Evolutionary conservation across 768 basidiomycete genomes (phyloP), one percentile per base, ranked within the genome.

Genomic region (Dacryopinax primogenitus): DNA sequence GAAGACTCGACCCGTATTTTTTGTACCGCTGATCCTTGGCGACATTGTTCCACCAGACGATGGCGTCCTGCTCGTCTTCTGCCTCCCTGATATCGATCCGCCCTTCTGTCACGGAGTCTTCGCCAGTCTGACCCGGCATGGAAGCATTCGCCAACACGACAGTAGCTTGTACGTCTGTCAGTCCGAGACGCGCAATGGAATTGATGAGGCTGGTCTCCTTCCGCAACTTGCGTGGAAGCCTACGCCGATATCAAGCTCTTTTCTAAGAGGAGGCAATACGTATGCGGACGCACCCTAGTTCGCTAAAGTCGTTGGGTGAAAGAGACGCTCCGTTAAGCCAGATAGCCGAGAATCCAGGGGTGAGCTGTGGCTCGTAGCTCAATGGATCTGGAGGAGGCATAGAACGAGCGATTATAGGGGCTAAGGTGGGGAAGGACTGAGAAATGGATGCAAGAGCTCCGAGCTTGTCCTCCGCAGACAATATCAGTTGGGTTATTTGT

Each of bases 1-100:
- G 34, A 87, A 71, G 18, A 82, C 82, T 6, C 82, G 71, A 33
- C 73, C 77, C 75, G 66, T 87, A 87, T 63, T 83, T 84, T 51
- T 71, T 78, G 66, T 76, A 91, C 79, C 84, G 79, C 39, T 76
- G 78, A 74, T 98, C 96, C 68, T 83, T 88, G 76, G 90, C 87
- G 21, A 98, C 75, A 71, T 99, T 86, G 73, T 98, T 99, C 86
- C 87, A 89, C 84, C 90, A 98, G 0, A 86, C 72, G 37, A 94
- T 80, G 2, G 88, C 79, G 35, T 76, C 79, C 0, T 86, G 91
- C 1, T 82, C 90, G 72, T 99, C 96, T 1, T 72, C 70, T 18
- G 90, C 78, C 74, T 99, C 95, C 66, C 88, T 92, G 0, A 92
- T 87, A 74, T 98, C 96, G 65, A 95, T 87, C n/a, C 96, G 69